Evolutionary conservation across 148 eudicot species (phyloP).

Genomic region (Rhododendron griersonianum): DNA sequence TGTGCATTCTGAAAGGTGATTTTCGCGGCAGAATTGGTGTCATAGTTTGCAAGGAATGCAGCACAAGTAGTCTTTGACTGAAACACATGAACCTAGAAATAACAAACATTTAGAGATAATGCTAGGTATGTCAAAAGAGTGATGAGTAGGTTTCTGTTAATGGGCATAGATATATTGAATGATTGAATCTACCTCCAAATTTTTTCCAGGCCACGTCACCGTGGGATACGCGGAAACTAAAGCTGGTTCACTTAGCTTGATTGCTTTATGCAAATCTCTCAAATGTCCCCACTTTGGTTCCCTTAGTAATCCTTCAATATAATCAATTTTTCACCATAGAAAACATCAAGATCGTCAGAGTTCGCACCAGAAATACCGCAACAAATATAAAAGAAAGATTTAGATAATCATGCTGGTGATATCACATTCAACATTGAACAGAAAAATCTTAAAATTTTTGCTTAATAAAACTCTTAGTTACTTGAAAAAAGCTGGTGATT

Average conservation of each 20-base stretch:
- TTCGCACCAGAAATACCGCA: not conserved
- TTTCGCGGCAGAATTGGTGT: conserved; percentile 15
- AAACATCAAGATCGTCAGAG: not conserved
- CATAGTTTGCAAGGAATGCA: conserved; percentile 29
- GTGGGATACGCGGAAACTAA: conserved; percentile 20
- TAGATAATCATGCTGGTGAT: not conserved
- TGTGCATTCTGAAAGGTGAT: conserved; percentile 18
- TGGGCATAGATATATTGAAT: not conserved
- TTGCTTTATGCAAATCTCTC: conserved; percentile 24
- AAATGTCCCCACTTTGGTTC: conserved; percentile 27
- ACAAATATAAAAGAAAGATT: not conserved
- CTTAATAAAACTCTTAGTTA: not conserved
- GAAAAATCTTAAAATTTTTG: not conserved
- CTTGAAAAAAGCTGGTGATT: not conserved
- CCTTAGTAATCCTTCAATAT: conserved; percentile 16
- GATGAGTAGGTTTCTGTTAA: not conserved
- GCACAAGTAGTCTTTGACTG: conserved; percentile 24
- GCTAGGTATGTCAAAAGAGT: not conserved
- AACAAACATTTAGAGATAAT: not conserved
- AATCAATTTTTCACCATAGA: too few species aligned
- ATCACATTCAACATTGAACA: not conserved
- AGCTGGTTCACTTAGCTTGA: conserved; percentile 25
- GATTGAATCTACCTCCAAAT: conserved; percentile 16
- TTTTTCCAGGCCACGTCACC: conserved; percentile 14
- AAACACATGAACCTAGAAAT: conserved; percentile 19